These are phyloP conservation scores for Sporisorium sorghi DNA, from an alignment of 1,284 basidiomycete species.

Conservation along the genomic window DNA sequence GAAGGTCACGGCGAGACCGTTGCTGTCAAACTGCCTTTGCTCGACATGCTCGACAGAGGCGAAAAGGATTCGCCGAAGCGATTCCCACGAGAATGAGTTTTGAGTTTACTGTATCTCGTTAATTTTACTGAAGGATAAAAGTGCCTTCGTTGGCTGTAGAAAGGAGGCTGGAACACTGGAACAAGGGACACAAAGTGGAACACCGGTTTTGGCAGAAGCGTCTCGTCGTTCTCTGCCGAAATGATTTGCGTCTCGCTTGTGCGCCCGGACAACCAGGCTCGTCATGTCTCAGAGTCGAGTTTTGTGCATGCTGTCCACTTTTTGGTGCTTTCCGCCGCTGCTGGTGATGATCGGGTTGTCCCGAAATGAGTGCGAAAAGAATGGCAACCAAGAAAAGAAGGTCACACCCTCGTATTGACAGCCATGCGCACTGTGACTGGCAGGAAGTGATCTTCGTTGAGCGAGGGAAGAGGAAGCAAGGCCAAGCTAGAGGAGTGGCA, in stretches of 20 bases:
- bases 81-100: neutral
- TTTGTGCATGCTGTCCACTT: neutral
- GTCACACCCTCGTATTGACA: neutral
- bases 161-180: neutral
- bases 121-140: neutral
- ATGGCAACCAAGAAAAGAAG: neutral
- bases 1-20: neutral
- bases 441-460: neutral
- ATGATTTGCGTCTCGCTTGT: conserved; percentile 7
- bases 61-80: neutral
- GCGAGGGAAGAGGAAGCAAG: neutral
- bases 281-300: conserved; percentile 7
- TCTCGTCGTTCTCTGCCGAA: neutral
- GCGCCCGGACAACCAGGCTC: no score
- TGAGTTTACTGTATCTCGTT: neutral
- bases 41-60: neutral
- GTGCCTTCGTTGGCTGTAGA: no score
- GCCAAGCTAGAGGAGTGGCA: no score
- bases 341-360: neutral
- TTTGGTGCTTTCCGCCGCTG: no score
- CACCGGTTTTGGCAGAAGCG: conserved; percentile 3
- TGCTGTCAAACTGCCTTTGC: no score
- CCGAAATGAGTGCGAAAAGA: neutral
- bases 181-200: neutral
- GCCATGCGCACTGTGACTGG: neutral